Evolutionary conservation across 345 rosid species (phyloP).

Genomic region (Erysimum cheiranthoides): DNA sequence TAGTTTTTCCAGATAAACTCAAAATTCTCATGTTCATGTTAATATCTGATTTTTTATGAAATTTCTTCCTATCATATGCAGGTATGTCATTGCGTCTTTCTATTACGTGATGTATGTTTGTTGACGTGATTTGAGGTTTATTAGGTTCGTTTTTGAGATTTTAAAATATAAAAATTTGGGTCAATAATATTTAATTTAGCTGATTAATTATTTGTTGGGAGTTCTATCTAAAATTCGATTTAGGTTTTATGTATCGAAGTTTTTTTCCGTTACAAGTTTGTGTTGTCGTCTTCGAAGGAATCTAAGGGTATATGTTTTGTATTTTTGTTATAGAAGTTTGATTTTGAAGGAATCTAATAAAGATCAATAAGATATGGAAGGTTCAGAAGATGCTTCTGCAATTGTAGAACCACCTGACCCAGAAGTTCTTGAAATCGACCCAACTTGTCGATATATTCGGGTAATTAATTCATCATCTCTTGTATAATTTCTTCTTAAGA

Average conservation of each 20-base stretch:
- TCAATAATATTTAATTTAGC: background rate
- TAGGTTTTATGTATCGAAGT: background rate
- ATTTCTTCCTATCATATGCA: background rate
- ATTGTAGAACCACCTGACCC: constrained; percentile 18
- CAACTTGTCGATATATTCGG: constrained; percentile 22
- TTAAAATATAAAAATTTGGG: background rate
- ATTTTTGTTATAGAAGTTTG: background rate
- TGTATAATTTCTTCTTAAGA: background rate
- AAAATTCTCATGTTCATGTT: background rate
- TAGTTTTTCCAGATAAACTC: constrained; percentile 9
- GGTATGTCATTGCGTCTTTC: background rate
- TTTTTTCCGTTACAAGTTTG: background rate
- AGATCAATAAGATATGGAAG: constrained; percentile 12
- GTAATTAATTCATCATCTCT: background rate
- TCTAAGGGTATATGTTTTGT: background rate
- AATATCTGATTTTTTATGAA: background rate
- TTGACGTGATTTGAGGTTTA: background rate
- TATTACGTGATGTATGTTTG: background rate
- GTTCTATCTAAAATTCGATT: background rate
- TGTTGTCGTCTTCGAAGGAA: background rate
- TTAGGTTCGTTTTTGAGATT: background rate
- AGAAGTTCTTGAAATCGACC: constrained; percentile 11
- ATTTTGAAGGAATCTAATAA: background rate
- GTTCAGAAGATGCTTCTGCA: constrained; percentile 9
- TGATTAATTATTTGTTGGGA: background rate